Conservation (phyloP, 257 asterid species). For the Ilex asprella region DNA sequence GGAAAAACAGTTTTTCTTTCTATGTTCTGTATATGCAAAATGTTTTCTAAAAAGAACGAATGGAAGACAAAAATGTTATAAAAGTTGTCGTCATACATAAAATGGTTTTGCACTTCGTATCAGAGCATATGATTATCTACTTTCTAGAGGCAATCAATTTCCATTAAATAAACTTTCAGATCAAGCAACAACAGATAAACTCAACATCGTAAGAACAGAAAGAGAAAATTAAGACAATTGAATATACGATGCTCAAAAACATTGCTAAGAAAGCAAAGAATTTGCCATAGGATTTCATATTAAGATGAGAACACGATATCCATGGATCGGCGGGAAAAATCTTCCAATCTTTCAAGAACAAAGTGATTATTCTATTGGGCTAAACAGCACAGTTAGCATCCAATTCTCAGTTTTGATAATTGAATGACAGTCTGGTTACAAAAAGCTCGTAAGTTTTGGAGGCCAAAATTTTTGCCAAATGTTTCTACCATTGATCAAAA, state of each 20-base stretch:
- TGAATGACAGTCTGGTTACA: neutral
- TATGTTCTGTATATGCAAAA: neutral
- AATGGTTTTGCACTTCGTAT: no score
- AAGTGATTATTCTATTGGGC: neutral
- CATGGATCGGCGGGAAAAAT: neutral
- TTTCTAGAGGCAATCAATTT: no score
- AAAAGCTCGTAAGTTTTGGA: neutral
- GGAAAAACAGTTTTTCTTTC: neutral
- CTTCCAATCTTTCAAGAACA: neutral
- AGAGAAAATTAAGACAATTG: neutral
- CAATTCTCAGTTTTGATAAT: neutral
- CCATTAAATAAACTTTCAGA: no score
- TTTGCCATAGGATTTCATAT: neutral
- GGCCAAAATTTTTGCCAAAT: neutral
- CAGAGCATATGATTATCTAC: no score
- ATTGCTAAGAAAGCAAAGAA: neutral
- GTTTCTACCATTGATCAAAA: neutral
- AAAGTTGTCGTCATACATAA: no score
- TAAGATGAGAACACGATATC: neutral
- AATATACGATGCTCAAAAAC: neutral
- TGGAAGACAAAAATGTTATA: no score
- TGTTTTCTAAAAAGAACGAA: neutral
- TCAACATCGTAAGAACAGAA: no score
- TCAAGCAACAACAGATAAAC: no score
- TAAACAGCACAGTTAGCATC: neutral